Base-by-base conservation (phyloP, 495 filamentous ascomycete genomes). In the Cenococcum geophilum region DNA sequence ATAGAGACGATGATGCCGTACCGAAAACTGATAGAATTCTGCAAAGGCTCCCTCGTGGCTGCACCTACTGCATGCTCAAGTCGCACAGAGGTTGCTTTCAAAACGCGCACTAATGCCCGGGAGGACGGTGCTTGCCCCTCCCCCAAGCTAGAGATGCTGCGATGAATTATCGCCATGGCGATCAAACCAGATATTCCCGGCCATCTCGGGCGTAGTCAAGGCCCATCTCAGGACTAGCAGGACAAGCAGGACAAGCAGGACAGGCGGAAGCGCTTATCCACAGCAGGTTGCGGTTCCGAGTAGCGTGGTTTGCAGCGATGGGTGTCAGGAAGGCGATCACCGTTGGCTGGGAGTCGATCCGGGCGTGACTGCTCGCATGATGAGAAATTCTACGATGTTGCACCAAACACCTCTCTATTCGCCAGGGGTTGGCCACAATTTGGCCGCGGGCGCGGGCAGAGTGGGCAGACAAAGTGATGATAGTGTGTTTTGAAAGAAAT, bases 301-400 rank as follows among this genome's bases (percentile, higher is more conserved):
- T 25, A 52, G 49, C 42, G 35, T 57, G 61, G 61, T 16, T 10
- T 37, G 43, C 59, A n/a, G 59, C 35, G 60, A 37, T 56, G 61
- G 60, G 54, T 59, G 64, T 59, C 50, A 50, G 53, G 14, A 56
- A 37, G 34, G 55, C 60, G 64, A 67, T 62, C 56, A 60, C 64
- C 59, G 60, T 62, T 48, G 53, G 32, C 42, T 47, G 27, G 58
- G 21, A 34, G 20, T 43, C 22, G 27, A 42, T 45, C n/a, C 18
- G 49, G 23, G 51, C 52, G 40, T 51, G 18, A 55, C 20, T n/a
- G 21, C 48, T 58, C 56, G 55, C 61, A 51, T 59, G 25, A 52
- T 47, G 61, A 58, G 52, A 42, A 58, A 58, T 68, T 64, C 65
- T 68, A 61, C 65, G 57, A 64, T 55, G 56, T 63, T 58, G 58